Evolutionary conservation across 352 stramenopile species (phyloP).

Genomic region (Globisporangium viniferum): DNA sequence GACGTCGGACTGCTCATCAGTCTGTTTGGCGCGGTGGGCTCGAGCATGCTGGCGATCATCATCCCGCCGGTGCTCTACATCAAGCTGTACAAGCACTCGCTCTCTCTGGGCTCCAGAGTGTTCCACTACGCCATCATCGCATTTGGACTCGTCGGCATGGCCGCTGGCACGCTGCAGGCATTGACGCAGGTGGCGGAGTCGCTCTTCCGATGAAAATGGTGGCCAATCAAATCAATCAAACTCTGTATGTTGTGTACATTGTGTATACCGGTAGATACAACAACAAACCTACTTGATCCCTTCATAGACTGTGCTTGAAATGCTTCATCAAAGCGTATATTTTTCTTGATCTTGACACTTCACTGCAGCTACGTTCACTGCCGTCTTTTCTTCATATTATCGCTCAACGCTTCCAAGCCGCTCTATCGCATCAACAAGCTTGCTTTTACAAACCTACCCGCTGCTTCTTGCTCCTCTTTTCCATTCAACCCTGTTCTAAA

Average conservation of each 20-base stretch:
- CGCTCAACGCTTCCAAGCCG: not conserved
- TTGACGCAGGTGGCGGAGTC: conserved; percentile 45
- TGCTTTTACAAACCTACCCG: not conserved
- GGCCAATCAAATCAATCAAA: not conserved
- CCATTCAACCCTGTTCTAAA: conserved; percentile 7
- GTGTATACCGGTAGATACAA: not conserved
- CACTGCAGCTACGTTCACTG: not conserved
- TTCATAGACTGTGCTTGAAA: not conserved
- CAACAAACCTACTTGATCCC: not conserved
- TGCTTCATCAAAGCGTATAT: not conserved
- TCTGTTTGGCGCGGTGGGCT: conserved; percentile 74
- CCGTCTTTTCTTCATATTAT: not conserved
- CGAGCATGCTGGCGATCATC: conserved; percentile 78
- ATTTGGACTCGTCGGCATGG: conserved; percentile 62
- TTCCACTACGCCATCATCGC: conserved; percentile 49
- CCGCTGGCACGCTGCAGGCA: conserved; percentile 58
- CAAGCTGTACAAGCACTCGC: conserved; percentile 25
- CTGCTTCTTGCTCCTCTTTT: not conserved
- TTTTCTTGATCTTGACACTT: conserved; percentile 1
- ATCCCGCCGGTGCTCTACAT: conserved; percentile 72
- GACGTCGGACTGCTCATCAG: conserved; percentile 76
- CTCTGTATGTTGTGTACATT: conserved; percentile 1
- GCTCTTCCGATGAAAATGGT: conserved; percentile 13
- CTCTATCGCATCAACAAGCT: conserved; percentile 4
- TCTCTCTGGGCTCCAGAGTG: conserved; percentile 36